phyloP scores from a whole-genome alignment of 306 rosid species.

The Lupinus albus region DNA sequence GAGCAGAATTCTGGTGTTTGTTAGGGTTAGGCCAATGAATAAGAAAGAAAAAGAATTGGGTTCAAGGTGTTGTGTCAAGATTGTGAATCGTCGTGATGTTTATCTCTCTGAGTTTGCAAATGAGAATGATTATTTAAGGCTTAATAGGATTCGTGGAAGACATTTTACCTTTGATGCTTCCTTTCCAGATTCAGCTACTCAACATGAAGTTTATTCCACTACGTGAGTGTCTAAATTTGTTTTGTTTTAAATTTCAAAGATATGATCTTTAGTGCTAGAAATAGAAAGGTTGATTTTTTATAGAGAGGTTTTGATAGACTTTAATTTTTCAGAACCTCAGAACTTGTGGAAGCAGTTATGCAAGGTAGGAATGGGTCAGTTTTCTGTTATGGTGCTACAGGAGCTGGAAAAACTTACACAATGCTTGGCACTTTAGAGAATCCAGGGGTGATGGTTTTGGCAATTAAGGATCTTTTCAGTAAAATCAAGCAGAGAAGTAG shows the following conservation, averaged over 20 bases:
- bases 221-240: constrained; percentile 58
- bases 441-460: constrained; percentile 99
- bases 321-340: constrained; percentile 68
- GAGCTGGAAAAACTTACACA: constrained; percentile 97
- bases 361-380: constrained; percentile 98
- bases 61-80: constrained; percentile 72
- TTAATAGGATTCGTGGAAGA: constrained; percentile 80
- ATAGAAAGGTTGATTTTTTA: background rate
- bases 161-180: constrained; percentile 82
- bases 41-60: constrained; percentile 80
- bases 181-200: constrained; percentile 70
- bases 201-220: constrained; percentile 81
- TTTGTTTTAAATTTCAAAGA: background rate
- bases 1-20: constrained; percentile 79
- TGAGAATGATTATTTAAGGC: constrained; percentile 80
- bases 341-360: constrained; percentile 89
- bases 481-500: constrained; percentile 87
- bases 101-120: constrained; percentile 77
- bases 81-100: constrained; percentile 75
- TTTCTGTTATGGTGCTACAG: constrained; percentile 95
- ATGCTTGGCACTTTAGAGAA: constrained; percentile 91
- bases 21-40: constrained; percentile 89
- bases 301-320: constrained; percentile 26
- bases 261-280: background rate
- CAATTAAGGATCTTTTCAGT: constrained; percentile 84